These are phyloP conservation scores for Fusarium hostae DNA, from an alignment of 2,329 filamentous ascomycete genomes.

Conservation along the genomic window DNA sequence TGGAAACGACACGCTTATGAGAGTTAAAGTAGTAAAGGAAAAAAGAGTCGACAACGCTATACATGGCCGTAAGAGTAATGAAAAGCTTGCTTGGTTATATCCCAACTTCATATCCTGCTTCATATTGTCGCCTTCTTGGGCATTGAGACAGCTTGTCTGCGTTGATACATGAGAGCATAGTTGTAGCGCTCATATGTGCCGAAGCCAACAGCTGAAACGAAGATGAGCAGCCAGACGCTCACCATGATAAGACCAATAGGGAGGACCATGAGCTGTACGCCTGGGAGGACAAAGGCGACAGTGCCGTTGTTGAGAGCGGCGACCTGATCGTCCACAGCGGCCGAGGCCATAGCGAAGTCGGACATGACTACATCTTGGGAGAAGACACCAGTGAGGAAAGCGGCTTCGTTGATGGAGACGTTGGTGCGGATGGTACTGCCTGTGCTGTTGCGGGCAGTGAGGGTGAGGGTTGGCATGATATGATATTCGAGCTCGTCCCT, in stretches of 20 bases:
- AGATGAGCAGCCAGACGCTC: constrained; percentile 68
- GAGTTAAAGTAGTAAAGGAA: constrained; percentile 23
- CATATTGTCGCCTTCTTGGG: constrained; percentile 32
- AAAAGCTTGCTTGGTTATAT: constrained; percentile 24
- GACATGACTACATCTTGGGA: constrained; percentile 66
- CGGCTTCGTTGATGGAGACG: constrained; percentile 75
- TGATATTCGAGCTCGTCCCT: constrained; percentile 70
- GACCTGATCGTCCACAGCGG: constrained; percentile 61
- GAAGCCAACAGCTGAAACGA: constrained; percentile 66
- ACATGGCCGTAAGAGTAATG: constrained; percentile 31
- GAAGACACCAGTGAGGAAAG: constrained; percentile 78
- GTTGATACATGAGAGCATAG: constrained; percentile 72
- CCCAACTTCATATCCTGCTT: not conserved
- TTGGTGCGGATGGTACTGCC: constrained; percentile 68
- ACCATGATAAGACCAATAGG: constrained; percentile 77
- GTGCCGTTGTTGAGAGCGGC: constrained; percentile 60
- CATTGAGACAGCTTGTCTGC: constrained; percentile 43
- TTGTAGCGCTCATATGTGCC: constrained; percentile 75
- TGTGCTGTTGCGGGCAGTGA: constrained; percentile 65
- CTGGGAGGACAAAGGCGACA: constrained; percentile 75
- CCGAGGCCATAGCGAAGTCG: constrained; percentile 59
- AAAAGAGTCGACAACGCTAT: constrained; percentile 34
- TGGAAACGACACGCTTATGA: constrained; percentile 35
- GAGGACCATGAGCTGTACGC: constrained; percentile 74
- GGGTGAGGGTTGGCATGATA: constrained; percentile 74